Percentiles rank a stretch among this genome's conserved stretches.
Conservation (phyloP, 129 eudicot genomes). For the Centaurea solstitialis region DNA sequence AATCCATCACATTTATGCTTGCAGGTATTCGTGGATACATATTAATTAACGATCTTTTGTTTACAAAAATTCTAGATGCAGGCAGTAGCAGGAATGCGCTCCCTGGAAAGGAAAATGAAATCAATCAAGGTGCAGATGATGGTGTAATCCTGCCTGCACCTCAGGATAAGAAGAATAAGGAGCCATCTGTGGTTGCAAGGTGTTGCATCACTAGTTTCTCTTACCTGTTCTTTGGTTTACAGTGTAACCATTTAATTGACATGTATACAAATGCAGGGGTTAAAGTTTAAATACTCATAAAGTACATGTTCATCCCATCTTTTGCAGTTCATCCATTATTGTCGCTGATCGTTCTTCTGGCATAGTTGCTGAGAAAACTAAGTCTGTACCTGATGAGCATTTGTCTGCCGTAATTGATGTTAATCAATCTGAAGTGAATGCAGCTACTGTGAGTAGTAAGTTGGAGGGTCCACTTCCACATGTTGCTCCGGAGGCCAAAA, state of each 20-base stretch:
- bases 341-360: slow-evolving; percentile 45
- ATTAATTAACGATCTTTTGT: background rate
- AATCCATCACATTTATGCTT: background rate
- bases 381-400: slow-evolving; percentile 10
- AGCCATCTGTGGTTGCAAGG: slow-evolving; percentile 43
- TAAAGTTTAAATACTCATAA: slow-evolving; percentile 4
- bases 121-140: slow-evolving; percentile 40
- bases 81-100: slow-evolving; percentile 52
- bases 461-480: slow-evolving; percentile 10
- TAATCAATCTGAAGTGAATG: slow-evolving; percentile 29
- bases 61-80: slow-evolving; percentile 45
- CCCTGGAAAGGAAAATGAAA: slow-evolving; percentile 62
- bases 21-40: background rate
- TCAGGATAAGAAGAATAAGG: slow-evolving; percentile 49
- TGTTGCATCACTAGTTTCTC: slow-evolving; percentile 24
- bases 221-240: background rate
- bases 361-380: slow-evolving; percentile 39
- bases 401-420: slow-evolving; percentile 22
- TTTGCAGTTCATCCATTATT: slow-evolving; percentile 53
- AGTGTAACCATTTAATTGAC: background rate
- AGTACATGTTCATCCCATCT: slow-evolving; percentile 10
- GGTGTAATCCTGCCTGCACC: slow-evolving; percentile 35
- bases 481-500: slow-evolving; percentile 24
- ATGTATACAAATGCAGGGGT: background rate
- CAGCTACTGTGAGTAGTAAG: slow-evolving; percentile 23